These are phyloP conservation scores for Cicer cuneatum DNA, from an alignment of 306 rosid genomes.

Conservation along the genomic window DNA sequence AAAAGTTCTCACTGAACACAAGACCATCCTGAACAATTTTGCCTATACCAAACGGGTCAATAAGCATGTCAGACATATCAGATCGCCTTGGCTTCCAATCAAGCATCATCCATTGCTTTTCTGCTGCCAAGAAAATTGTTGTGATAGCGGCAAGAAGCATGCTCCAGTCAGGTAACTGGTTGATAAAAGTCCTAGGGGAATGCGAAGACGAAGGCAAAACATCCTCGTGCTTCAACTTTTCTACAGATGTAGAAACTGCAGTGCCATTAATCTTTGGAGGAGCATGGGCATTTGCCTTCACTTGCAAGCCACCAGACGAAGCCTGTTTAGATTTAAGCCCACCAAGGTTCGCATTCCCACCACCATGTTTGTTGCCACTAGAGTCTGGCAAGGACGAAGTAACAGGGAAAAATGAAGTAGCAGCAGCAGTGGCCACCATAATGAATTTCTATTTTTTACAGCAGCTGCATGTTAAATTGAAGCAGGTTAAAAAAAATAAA, in stretches of 20 bases:
- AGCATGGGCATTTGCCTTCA: slow-evolving; percentile 90
- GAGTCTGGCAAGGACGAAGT: slow-evolving; percentile 63
- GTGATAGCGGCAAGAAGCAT: slow-evolving; percentile 99
- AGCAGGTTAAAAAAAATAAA: slow-evolving; percentile 16
- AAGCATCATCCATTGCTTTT: slow-evolving; percentile 99
- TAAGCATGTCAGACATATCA: slow-evolving; percentile 91
- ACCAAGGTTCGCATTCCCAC: slow-evolving; percentile 57
- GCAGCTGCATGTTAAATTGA: slow-evolving; percentile 39
- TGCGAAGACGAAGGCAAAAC: slow-evolving; percentile 66
- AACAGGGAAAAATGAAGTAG: slow-evolving; percentile 73
- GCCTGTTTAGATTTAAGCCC: slow-evolving; percentile 65
- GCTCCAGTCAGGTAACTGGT: slow-evolving; percentile 98
- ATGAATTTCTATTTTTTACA: slow-evolving; percentile 51
- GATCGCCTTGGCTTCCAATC: slow-evolving; percentile 98
- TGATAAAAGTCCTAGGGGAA: slow-evolving; percentile 87
- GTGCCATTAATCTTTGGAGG: slow-evolving; percentile 88
- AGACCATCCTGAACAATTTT: slow-evolving; percentile 96
- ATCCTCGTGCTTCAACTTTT: slow-evolving; percentile 64
- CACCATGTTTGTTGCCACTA: slow-evolving; percentile 56
- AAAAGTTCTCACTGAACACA: slow-evolving; percentile 86
- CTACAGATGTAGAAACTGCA: slow-evolving; percentile 63
- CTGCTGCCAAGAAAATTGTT: slow-evolving; percentile 97
- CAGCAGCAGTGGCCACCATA: slow-evolving; percentile 95
- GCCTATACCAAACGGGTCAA: slow-evolving; percentile 93
- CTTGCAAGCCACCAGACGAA: slow-evolving; percentile 70